These are phyloP conservation scores for Trichoderma afroharzianum DNA, from an alignment of 2,329 filamentous ascomycete genomes.

Conservation along the genomic window DNA sequence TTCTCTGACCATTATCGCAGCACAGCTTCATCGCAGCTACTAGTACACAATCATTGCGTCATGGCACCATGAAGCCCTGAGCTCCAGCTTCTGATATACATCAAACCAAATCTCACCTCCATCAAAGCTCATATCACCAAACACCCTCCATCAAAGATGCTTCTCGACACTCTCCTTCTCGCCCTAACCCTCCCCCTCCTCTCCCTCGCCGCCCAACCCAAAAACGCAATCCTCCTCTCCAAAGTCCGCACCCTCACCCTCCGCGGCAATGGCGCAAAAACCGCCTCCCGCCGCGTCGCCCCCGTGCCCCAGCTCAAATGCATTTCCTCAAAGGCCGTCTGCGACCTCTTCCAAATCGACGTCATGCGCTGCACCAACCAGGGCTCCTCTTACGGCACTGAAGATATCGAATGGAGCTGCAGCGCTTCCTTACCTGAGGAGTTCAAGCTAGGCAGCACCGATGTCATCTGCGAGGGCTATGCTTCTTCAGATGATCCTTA, in stretches of 20 bases:
- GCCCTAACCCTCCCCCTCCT: constrained; percentile 27
- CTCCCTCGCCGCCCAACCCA: constrained; percentile 31
- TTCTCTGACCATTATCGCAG: neutral
- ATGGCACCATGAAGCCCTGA: neutral
- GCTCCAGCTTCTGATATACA: neutral
- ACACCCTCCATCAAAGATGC: constrained; percentile 25
- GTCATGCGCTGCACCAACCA: constrained; percentile 87
- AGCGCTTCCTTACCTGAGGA: constrained; percentile 58
- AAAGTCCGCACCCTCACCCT: constrained; percentile 75
- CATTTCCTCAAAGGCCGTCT: constrained; percentile 61
- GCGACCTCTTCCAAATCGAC: constrained; percentile 69
- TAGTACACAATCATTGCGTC: neutral
- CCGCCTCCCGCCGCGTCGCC: constrained; percentile 70
- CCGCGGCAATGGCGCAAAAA: constrained; percentile 58
- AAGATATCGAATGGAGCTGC: constrained; percentile 92
- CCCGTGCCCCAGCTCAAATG: constrained; percentile 78
- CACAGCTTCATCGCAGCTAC: neutral
- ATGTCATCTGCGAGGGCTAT: constrained; percentile 93
- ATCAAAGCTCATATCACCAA: neutral
- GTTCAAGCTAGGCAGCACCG: constrained; percentile 73
- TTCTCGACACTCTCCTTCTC: constrained; percentile 23
- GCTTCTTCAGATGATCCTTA: constrained; percentile 70
- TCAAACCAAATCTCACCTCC: neutral
- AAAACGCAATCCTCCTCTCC: constrained; percentile 54
- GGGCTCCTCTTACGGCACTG: constrained; percentile 70